Conservation (phyloP, 768 basidiomycete genomes). For the Lactarius pseudohatsudake region DNA sequence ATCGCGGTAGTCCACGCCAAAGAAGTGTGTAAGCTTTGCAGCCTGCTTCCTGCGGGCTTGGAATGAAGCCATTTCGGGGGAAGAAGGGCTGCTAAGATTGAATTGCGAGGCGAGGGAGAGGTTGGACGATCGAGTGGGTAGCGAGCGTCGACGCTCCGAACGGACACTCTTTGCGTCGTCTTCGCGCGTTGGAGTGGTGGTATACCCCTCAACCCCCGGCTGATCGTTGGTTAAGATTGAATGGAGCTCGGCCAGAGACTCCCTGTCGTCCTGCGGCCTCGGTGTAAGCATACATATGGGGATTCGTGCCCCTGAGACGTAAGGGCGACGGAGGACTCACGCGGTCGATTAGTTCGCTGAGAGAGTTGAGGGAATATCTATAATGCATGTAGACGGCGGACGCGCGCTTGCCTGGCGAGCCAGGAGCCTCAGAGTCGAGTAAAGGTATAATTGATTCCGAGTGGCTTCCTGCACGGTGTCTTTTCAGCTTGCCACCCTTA, state of each 20-base stretch:
- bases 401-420: constrained; percentile 23
- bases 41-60: constrained; percentile 71
- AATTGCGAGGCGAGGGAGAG: constrained; percentile 57
- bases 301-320: constrained; percentile 20
- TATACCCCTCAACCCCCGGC: constrained; percentile 14
- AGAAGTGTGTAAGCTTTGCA: constrained; percentile 84
- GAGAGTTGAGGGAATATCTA: constrained; percentile 77
- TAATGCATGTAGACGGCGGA: constrained; percentile 66
- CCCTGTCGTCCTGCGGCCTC: constrained; percentile 62
- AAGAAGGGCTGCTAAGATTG: constrained; percentile 39
- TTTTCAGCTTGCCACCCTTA: constrained; percentile 40
- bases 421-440: constrained; percentile 34
- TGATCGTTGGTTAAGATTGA: constrained; percentile 51
- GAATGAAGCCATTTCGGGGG: constrained; percentile 55
- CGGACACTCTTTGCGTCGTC: constrained; percentile 21
- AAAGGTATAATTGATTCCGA: constrained; percentile 61
- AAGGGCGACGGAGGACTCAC: constrained; percentile 43
- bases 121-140: constrained; percentile 63
- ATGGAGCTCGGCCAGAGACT: constrained; percentile 72
- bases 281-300: constrained; percentile 7
- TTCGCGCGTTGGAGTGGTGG: constrained; percentile 28
- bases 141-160: constrained; percentile 43
- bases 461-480: constrained; percentile 42
- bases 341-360: constrained; percentile 75
- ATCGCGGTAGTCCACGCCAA: constrained; percentile 82